Conservation (phyloP, 192 early-diverging fungal genomes). For the Coemansia sp. region DNA sequence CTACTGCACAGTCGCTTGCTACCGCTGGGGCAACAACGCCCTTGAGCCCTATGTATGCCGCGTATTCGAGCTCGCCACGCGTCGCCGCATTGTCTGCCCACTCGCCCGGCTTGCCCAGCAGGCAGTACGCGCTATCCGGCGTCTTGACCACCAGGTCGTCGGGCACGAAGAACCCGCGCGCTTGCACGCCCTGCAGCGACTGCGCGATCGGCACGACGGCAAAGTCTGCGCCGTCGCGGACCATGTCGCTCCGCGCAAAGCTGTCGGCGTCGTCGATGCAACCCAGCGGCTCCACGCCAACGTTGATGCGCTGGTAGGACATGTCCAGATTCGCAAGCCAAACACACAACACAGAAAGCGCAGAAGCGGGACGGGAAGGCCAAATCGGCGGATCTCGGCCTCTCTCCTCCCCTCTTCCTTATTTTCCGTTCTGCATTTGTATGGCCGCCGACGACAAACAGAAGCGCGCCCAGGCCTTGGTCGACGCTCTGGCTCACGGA, state of each 20-base stretch:
- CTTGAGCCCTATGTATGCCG: constrained; percentile 16
- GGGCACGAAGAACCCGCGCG: constrained; percentile 12
- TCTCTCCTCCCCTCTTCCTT: not conserved
- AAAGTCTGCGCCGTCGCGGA: constrained; percentile 25
- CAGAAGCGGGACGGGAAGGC: too few relatives aligned
- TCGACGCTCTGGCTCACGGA: not conserved
- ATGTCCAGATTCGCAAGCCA: too few relatives aligned
- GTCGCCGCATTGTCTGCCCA: constrained; percentile 8
- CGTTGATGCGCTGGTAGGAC: constrained; percentile 15
- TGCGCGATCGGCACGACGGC: constrained; percentile 11
- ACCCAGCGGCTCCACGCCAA: constrained; percentile 24
- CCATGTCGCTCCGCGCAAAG: constrained; percentile 9
- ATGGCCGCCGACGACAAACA: not conserved
- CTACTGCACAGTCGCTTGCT: not conserved
- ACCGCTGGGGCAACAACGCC: constrained; percentile 18
- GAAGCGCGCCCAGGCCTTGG: not conserved
- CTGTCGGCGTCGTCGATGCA: constrained; percentile 17
- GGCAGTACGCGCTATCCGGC: constrained; percentile 23
- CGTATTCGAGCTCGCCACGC: constrained; percentile 12
- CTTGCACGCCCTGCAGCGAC: not conserved
- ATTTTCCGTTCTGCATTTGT: not conserved
- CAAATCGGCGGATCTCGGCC: too few relatives aligned
- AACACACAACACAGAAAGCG: too few relatives aligned
- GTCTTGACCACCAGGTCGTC: constrained; percentile 19
- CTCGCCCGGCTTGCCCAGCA: constrained; percentile 15